These are phyloP conservation scores for Podaxis rugospora DNA, from an alignment of 768 basidiomycete species.

Conservation along the genomic window DNA sequence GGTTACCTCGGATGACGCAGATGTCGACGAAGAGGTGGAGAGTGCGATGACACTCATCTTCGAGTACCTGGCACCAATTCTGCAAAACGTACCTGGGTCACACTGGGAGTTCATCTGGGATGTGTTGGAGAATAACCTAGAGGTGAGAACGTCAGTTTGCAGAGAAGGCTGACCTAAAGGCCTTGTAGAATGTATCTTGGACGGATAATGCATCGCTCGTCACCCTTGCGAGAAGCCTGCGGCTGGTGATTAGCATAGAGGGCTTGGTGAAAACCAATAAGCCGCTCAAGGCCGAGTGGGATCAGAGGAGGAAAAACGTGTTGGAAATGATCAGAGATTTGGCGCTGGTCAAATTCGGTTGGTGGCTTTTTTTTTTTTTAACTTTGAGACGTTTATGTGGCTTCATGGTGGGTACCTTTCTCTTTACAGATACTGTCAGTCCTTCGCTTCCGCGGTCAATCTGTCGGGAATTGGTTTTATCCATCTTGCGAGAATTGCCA, in stretches of 20 bases:
- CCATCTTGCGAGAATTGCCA: slow-evolving; percentile 65
- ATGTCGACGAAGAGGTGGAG: slow-evolving; percentile 77
- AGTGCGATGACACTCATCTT: slow-evolving; percentile 73
- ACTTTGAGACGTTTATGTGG: slow-evolving; percentile 1
- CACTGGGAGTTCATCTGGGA: slow-evolving; percentile 97
- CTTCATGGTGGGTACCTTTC: slow-evolving; percentile 15
- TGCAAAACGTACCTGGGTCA: slow-evolving; percentile 79
- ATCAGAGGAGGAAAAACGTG: slow-evolving; percentile 45
- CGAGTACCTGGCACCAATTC: slow-evolving; percentile 72
- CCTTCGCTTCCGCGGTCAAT: slow-evolving; percentile 55
- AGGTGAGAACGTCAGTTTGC: slow-evolving; percentile 44
- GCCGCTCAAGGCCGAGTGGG: slow-evolving; percentile 64
- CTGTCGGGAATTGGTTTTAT: slow-evolving; percentile 65
- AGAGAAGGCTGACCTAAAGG: not conserved
- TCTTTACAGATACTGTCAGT: slow-evolving; percentile 15
- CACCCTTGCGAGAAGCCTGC: slow-evolving; percentile 64
- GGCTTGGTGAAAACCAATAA: slow-evolving; percentile 75
- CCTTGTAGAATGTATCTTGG: slow-evolving; percentile 50
- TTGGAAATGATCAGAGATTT: slow-evolving; percentile 60
- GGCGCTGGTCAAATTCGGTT: slow-evolving; percentile 51
- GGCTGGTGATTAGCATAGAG: slow-evolving; percentile 61
- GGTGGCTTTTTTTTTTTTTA: slow-evolving; percentile 16
- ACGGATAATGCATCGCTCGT: slow-evolving; percentile 56
- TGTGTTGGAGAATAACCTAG: slow-evolving; percentile 80
- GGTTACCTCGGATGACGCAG: slow-evolving; percentile 65